These are phyloP conservation scores for Diatrype stigma DNA, from an alignment of 2,329 filamentous ascomycete genomes.

Conservation along the genomic window DNA sequence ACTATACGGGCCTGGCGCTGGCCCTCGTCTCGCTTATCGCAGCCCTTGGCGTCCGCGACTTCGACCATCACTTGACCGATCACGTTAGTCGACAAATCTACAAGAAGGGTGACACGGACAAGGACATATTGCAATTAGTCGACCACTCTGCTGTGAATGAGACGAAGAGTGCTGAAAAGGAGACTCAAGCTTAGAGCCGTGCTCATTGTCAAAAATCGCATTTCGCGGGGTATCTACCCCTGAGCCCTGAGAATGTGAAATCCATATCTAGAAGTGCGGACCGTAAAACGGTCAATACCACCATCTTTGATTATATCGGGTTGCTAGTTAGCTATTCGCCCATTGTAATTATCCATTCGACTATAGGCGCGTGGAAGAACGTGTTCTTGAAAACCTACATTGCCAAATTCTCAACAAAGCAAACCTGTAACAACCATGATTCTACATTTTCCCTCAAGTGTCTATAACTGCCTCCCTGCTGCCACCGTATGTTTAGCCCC, in stretches of 20 bases:
- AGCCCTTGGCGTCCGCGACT: constrained; percentile 10
- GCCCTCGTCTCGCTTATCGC: constrained; percentile 10
- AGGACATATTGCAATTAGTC: constrained; percentile 10
- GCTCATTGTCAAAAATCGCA: not conserved
- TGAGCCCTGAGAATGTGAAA: constrained; percentile 1
- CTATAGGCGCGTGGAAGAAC: no score
- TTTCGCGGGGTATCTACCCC: no score
- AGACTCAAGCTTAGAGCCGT: not conserved
- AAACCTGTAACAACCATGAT: no score
- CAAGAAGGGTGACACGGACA: constrained; percentile 12
- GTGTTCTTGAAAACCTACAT: no score
- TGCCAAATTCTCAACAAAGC: no score
- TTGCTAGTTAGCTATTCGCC: not conserved
- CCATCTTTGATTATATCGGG: no score
- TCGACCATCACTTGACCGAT: constrained; percentile 13
- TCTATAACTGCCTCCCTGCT: no score
- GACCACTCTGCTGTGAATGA: constrained; percentile 3
- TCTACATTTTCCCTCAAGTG: no score
- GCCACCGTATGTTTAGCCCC: no score
- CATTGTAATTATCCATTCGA: constrained; percentile 1
- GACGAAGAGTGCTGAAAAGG: constrained; percentile 2
- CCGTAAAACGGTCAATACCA: no score
- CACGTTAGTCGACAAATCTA: constrained; percentile 13
- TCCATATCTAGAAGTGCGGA: not conserved
- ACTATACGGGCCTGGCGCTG: constrained; percentile 12